A percentile compares a stretch with the other conserved stretches of the same genome.
Evolutionary conservation across 225 moss, liverwort and hornwort genomes (phyloP).

Genomic region (Pleurozium schreberi): DNA sequence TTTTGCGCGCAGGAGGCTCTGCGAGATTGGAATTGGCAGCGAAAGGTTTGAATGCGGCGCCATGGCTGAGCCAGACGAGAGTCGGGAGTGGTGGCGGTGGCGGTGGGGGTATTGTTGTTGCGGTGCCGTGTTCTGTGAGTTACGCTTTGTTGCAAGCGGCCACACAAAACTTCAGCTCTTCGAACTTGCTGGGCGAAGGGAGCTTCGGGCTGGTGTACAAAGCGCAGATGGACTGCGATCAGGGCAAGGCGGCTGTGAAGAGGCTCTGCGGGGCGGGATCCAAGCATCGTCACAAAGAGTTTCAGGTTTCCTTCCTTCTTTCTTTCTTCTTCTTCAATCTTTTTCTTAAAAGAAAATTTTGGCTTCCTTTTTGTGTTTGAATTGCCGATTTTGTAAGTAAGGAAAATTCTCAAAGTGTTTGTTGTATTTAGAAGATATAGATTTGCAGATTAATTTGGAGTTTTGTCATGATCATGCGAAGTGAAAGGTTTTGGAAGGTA

Average conservation of each 20-base stretch:
- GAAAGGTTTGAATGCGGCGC: not conserved
- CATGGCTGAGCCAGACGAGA: not conserved
- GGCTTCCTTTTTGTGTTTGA: not conserved
- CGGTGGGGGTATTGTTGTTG: no score
- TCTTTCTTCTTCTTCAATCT: no score
- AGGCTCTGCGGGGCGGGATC: conserved; percentile 3
- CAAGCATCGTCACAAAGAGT: conserved; percentile 14
- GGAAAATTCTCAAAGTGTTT: not conserved
- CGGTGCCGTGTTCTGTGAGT: conserved; percentile 9
- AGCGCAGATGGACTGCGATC: conserved; percentile 36
- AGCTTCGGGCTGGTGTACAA: conserved; percentile 53
- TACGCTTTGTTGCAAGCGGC: conserved; percentile 38
- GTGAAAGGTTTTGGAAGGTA: not conserved
- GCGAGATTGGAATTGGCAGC: not conserved
- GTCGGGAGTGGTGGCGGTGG: not conserved
- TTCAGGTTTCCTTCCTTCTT: conserved; percentile 20
- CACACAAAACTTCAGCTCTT: conserved; percentile 51
- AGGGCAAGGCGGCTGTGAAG: conserved; percentile 49
- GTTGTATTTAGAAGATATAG: not conserved
- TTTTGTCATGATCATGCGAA: not conserved
- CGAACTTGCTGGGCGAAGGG: conserved; percentile 65
- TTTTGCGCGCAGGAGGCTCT: not conserved
- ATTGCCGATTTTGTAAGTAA: not conserved
- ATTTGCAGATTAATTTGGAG: not conserved
- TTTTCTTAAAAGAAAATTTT: not conserved